Base-by-base conservation (phyloP, 768 basidiomycete genomes). In the Pisolithus marmoratus region DNA sequence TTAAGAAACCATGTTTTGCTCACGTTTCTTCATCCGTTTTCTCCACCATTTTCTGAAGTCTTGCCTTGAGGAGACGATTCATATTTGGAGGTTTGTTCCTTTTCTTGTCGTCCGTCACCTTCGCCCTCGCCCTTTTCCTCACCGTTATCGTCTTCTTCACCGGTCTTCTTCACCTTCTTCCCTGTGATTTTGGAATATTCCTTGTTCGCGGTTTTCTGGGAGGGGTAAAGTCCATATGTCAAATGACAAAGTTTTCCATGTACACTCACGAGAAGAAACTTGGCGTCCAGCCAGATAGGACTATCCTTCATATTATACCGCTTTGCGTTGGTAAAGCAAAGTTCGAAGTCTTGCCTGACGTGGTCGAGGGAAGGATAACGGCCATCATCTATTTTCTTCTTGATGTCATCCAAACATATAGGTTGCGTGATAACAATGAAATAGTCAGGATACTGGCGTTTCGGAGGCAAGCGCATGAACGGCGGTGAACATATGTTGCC, bases 401-500 rank as follows among this genome's bases (percentile, higher is more conserved):
- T 91, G 72, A 96, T 92, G 57, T 94, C 90, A 41, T 91, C 87
- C 47, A 96, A 74, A 24, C 90, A 84, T 59, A 96, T 90, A 27
- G 94, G 94, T 23, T 80, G 74, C 59, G 82, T 74, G 63, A 94
- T 95, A 57, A 85, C 54, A 22, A 69, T 64, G 69, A 94, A 96
- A 70, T 97, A 97, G 72, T 94, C 93, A 38, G 91, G 81, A 68
- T 89, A 91, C 52, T 74, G 73, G 52, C 82, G 79, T 69, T 84
- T 87, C 41, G 82, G 76, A 19, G 87, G 87, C 57, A 83, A 78
- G 53, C 78, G 79, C 61, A 85, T 65, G 67, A 91, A 93, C 60
- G 80, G 81, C 54, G 72, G 56, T 23, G 86, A 82, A 52, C 88
- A 72, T 57, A 72, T 64, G 54, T 80, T 78, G 59, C 85, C 87